Evolutionary conservation across 164 flowering plant genomes (phyloP), one percentile per base, ranked within the genome.

Genomic region (Vitis rupestris): DNA sequence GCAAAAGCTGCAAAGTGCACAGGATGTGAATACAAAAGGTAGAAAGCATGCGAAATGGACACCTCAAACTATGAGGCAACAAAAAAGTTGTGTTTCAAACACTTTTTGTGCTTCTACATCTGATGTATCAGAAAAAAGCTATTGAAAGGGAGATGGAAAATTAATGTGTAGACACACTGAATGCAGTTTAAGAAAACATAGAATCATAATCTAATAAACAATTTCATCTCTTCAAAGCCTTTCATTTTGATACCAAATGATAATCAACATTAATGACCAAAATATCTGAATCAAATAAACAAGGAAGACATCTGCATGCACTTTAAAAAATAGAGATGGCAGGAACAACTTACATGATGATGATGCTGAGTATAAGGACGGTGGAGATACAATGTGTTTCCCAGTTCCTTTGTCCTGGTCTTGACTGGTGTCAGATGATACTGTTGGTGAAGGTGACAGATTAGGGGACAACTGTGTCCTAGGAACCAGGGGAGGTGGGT

Each of bases 341-440:
- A 70, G 17, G 8, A 52, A 68, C 10, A 64, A 84, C 90, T 87
- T 76, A 89, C 91, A 80, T 63, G 83, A 75, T 61, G 74, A 30
- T 3, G 78, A 72, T 63, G 65, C 65, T 65, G 75, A 58, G 15
- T 61, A 60, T n/a, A 69, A 64, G 9, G 84, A 65, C 3, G 82
- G 80, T 12, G 84, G 73, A 70, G 84, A 69, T 31, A 50, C 68
- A 50, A 55, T 56, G 50, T 70, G 73, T 56, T 68, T 65, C 10
- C 70, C 64, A 63, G 44, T 68, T 59, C 68, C 68, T 12, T 51
- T 59, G 16, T 66, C 70, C 48, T 55, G 65, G 47, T 75, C 71
- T 61, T 73, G 75, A 59, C 69, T 65, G n/a, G 82, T 68, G 29
- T 73, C 79, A 75, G 63, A 66, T 6, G 81, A 74, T 51, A 68